Conservation (phyloP, 2,329 filamentous ascomycete genomes). For the Monosporascus sp. region DNA sequence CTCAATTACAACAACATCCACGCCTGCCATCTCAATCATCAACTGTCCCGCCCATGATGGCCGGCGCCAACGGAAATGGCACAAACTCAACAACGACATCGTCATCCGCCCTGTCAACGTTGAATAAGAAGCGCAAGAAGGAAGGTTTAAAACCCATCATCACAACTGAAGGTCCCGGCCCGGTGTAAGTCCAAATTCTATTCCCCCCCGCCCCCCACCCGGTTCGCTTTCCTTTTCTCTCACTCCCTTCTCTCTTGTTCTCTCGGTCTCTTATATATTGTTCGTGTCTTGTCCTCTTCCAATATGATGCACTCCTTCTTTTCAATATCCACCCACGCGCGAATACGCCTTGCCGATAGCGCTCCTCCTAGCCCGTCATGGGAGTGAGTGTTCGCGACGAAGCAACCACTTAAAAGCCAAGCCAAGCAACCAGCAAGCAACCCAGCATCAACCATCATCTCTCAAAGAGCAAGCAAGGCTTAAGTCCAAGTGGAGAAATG, state of each 20-base stretch:
- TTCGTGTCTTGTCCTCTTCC: no score
- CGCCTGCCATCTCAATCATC: neutral
- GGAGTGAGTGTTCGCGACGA: conserved; percentile 1
- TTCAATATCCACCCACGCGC: conserved; percentile 5
- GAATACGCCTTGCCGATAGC: conserved; percentile 6
- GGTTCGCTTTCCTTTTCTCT: conserved; percentile 3
- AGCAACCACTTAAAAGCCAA: neutral
- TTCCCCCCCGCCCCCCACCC: no score
- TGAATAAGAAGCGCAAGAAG: conserved; percentile 69
- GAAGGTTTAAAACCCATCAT: conserved; percentile 70
- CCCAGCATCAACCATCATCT: neutral
- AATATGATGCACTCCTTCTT: neutral
- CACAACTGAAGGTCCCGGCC: conserved; percentile 55
- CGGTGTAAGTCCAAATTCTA: conserved; percentile 29
- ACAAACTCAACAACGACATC: conserved; percentile 5
- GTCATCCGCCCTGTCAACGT: conserved; percentile 11
- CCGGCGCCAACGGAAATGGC: conserved; percentile 27
- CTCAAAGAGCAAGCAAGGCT: neutral
- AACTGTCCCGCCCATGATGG: conserved; percentile 22
- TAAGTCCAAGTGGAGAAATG: neutral
- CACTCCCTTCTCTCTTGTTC: conserved; percentile 1
- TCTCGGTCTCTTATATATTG: conserved; percentile 1
- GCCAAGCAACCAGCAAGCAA: conserved; percentile 3
- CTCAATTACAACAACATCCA: no score
- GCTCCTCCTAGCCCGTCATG: neutral